These are phyloP conservation scores for Candida pseudoviswanathii DNA, from an alignment of 1,139 yeast genomes.

Conservation along the genomic window DNA sequence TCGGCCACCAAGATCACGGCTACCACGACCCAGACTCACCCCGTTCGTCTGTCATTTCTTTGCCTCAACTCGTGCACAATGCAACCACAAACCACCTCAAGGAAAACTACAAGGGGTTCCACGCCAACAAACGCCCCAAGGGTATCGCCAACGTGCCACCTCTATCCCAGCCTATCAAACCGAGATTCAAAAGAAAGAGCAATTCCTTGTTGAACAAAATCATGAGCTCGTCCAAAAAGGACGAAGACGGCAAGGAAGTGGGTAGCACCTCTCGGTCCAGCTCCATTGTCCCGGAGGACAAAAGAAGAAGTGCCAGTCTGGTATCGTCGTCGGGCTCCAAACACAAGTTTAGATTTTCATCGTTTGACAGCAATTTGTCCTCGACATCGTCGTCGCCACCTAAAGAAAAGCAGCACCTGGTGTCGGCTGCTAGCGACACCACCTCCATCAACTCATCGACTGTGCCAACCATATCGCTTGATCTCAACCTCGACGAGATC, in stretches of 20 bases:
- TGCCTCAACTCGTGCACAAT: slow-evolving; percentile 15
- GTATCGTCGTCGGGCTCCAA: slow-evolving; percentile 20
- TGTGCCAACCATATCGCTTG: slow-evolving; percentile 20
- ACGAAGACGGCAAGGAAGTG: slow-evolving; percentile 11
- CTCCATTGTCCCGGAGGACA: slow-evolving; percentile 10
- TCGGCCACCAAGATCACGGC: slow-evolving; percentile 1
- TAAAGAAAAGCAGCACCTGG: not conserved
- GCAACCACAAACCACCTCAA: slow-evolving; percentile 15
- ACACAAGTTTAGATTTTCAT: slow-evolving; percentile 42
- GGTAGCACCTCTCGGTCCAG: slow-evolving; percentile 3
- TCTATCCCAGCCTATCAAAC: slow-evolving; percentile 51
- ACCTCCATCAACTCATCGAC: not conserved
- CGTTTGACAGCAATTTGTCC: slow-evolving; percentile 19
- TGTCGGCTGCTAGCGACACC: slow-evolving; percentile 1
- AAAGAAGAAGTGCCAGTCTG: slow-evolving; percentile 18
- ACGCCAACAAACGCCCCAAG: slow-evolving; percentile 37
- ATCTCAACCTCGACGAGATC: slow-evolving; percentile 56
- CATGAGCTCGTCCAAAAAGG: slow-evolving; percentile 48
- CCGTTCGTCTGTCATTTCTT: slow-evolving; percentile 24
- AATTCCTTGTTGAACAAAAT: slow-evolving; percentile 50
- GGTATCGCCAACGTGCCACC: slow-evolving; percentile 46
- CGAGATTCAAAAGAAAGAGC: slow-evolving; percentile 47
- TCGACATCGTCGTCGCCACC: slow-evolving; percentile 4
- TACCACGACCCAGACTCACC: slow-evolving; percentile 25
- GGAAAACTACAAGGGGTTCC: slow-evolving; percentile 52